Conservation (phyloP, 495 filamentous ascomycete genomes). For the Penicillium salamii region DNA sequence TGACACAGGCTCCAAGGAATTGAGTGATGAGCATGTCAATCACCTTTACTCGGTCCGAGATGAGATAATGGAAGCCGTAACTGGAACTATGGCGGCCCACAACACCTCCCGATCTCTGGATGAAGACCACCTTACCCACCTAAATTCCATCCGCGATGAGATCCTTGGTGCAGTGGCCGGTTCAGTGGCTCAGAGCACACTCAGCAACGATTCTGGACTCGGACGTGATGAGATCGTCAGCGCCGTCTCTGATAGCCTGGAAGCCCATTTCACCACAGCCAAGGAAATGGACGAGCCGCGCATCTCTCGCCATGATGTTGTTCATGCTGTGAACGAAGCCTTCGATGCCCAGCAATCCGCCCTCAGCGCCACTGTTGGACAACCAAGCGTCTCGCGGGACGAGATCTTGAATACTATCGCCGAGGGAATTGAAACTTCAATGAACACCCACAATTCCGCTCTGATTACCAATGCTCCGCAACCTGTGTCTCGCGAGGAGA, state of each 20-base stretch:
- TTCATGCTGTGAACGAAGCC: constrained; percentile 56
- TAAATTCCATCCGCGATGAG: constrained; percentile 37
- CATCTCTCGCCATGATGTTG: constrained; percentile 47
- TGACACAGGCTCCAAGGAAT: background rate
- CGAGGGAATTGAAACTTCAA: constrained; percentile 43
- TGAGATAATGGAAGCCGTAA: constrained; percentile 18
- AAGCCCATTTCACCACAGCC: constrained; percentile 37
- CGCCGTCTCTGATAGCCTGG: constrained; percentile 41
- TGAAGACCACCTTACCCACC: constrained; percentile 24
- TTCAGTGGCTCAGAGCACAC: constrained; percentile 42
- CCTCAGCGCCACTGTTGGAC: constrained; percentile 14
- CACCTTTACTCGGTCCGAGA: constrained; percentile 6
- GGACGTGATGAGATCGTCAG: constrained; percentile 46
- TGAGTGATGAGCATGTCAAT: constrained; percentile 7
- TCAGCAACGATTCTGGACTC: constrained; percentile 48
- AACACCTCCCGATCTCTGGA: constrained; percentile 14
- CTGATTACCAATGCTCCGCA: constrained; percentile 12
- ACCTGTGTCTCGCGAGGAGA: constrained; percentile 35
- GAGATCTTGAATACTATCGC: constrained; percentile 48
- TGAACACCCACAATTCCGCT: constrained; percentile 39
- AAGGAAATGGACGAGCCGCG: constrained; percentile 37
- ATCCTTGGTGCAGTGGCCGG: constrained; percentile 39
- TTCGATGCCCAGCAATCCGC: constrained; percentile 46
- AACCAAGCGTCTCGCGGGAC: constrained; percentile 41
- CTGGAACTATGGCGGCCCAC: constrained; percentile 51